Base-by-base conservation (phyloP, 495 filamentous ascomycete species). In the Aspergillus kassunensis region DNA sequence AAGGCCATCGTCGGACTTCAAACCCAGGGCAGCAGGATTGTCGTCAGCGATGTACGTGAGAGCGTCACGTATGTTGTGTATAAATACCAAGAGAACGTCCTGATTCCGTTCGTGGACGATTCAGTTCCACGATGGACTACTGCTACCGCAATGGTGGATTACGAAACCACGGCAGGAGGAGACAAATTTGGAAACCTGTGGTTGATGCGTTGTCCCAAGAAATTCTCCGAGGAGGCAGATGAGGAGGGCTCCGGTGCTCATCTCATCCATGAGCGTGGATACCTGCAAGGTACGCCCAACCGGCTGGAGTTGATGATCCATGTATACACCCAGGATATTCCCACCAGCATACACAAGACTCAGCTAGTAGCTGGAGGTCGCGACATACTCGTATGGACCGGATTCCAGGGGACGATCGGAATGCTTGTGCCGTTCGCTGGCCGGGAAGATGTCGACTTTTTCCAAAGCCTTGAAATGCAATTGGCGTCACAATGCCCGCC, bases 181-280 rank as follows among this genome's bases (percentile, higher is more conserved):
- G 95, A 99, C 72, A 96, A 95, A 64, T 99, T 99, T 54, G 95
- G 95, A 39, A 97, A 97, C 59, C 62, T 99, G 2, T 97, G 90
- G 90, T 78, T 97, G 31, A 65, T 97, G 49, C 87, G 95, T 10
- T 92, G 88, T 59, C 90, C 95, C 0, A 80, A 84, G 53, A 92
- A 95, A 65, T 82, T 85, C 2, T 92, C 87, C 0, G 89, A 92
- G 45, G 87, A 95, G 61, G 81, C 87, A 1, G 93, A 99, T 61
- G 95, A 98, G 69, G 90, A 95, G 52, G 89, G 88, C 36, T 89
- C 89, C 5, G 91, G 91, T 18, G 86, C 89, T 9, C 91, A 95
- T 64, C 80, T 99, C 9, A 76, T 89, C 9, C 90, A 97, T 51
- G 90, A 95, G 55, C 79, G 89, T 36, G 80, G 81, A 37, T 99